A percentile compares a stretch with the other conserved stretches of the same genome.
phyloP scores from a whole-genome alignment of 2,329 filamentous ascomycete species.

The Emergomyces pasteurianus region DNA sequence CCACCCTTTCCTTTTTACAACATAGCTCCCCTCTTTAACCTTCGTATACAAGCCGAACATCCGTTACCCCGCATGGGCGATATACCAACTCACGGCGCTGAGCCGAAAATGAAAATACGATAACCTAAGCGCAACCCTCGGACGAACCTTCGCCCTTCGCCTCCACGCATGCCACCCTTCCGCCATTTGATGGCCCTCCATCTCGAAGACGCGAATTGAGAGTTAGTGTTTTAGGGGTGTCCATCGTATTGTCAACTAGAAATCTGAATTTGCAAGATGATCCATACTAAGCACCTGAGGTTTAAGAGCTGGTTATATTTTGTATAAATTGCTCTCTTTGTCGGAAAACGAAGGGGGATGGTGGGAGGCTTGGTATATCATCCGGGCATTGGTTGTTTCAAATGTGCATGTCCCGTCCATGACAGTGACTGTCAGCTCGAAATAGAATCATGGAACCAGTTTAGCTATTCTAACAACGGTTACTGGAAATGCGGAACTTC shows the following conservation, averaged over 20 bases:
- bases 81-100: no score
- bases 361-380: neutral
- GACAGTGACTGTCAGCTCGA: neutral
- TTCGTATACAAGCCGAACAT: no score
- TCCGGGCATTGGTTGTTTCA: neutral
- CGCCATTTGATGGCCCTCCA: no score
- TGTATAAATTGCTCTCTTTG: neutral
- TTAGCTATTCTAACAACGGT: neutral
- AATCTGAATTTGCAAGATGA: neutral
- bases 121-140: no score
- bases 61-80: no score
- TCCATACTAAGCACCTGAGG: neutral
- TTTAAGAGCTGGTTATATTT: no score
- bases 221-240: neutral
- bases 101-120: no score
- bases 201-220: no score
- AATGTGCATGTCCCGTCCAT: neutral
- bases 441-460: neutral
- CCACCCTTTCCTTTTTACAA: no score
- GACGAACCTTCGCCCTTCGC: no score
- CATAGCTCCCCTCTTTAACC: no score
- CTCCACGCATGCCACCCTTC: no score
- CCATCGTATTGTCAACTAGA: neutral
- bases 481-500: neutral
- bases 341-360: neutral